Evolutionary conservation across 495 filamentous ascomycete species (phyloP).

Genomic region (Immersiella caudata): DNA sequence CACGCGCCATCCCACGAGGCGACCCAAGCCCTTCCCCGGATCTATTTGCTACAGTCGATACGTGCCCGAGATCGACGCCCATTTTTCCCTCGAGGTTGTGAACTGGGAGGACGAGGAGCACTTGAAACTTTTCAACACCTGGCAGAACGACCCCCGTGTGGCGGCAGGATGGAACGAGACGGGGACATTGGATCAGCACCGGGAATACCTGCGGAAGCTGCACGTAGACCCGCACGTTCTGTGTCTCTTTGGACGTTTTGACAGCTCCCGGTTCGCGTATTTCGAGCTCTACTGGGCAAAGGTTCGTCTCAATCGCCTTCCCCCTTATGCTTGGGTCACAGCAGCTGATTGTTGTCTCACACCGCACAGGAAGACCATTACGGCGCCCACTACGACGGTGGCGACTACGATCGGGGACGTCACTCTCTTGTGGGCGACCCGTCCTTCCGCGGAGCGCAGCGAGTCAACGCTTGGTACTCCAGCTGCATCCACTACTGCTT

Average conservation of each 20-base stretch:
- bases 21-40: constrained; percentile 60
- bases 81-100: constrained; percentile 62
- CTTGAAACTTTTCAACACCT: constrained; percentile 60
- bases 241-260: constrained; percentile 61
- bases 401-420: constrained; percentile 64
- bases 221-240: constrained; percentile 64
- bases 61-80: constrained; percentile 62
- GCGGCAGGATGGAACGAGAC: constrained; percentile 68
- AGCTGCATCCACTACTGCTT: constrained; percentile 67
- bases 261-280: constrained; percentile 61
- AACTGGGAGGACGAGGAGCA: constrained; percentile 58
- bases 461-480: constrained; percentile 66
- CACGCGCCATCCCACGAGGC: constrained; percentile 57
- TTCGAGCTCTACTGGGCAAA: constrained; percentile 71
- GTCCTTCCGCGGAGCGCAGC: constrained; percentile 60
- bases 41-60: constrained; percentile 65
- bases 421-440: constrained; percentile 66
- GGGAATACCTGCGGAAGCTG: constrained; percentile 61
- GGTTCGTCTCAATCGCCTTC: constrained; percentile 42
- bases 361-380: constrained; percentile 61
- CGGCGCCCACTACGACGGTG: constrained; percentile 62
- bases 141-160: constrained; percentile 69
- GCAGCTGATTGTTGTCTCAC: constrained; percentile 10
- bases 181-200: constrained; percentile 63
- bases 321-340: neutral